Evolutionary conservation across 2,329 filamentous ascomycete species (phyloP), one percentile per base, ranked within the genome.

Genomic region (Domatiomyces catenatus): DNA sequence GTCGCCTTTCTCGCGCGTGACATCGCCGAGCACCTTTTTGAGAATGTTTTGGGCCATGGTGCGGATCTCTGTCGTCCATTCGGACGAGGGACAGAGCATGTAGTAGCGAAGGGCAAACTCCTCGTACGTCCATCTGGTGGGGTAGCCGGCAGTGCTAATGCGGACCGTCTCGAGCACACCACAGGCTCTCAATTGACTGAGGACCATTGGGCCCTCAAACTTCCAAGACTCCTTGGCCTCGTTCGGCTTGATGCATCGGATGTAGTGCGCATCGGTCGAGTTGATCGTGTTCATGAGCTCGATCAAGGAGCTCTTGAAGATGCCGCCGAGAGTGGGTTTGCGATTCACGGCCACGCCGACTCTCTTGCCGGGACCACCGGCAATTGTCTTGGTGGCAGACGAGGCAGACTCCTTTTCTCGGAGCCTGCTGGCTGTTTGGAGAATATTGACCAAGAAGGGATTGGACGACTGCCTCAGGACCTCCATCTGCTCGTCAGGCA

Each of bases 221-320:
- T 93, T 90, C 92, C 92, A 98, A 0, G 92, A 80, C 62, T 86
- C 86, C 69, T 98, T 98, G 48, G 81, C 86, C 69, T 98, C 92
- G 65, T 98, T 98, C 28, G 92, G 92, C 71, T 98, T 98, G 70
- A 98, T 96, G 67, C 92, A 98, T 60, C 92, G 83, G 64, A 98
- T 98, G 69, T 98, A 98, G 69, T 98, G 92, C 18, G 96, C 92
- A 65, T 98, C 92, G 2, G 92, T 98, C 59, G 86, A 89, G 68
- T 93, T 94, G 69, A 98, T 98, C 4, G 92, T 98, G 65, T 80
- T 77, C 90, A 98, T 98, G 48, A 98, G 79, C 69, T 98, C 92
- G 60, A 98, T 96, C 62, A 98, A 74, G 7, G 92, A 96, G 2
- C 89, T 94, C 65, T 94, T 94, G 81, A 98, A 98, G 59, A 98